A percentile compares a stretch with the other conserved stretches of the same genome.
Evolutionary conservation across 805 yeast species (phyloP).

Genomic region (Candida lessepsii): DNA sequence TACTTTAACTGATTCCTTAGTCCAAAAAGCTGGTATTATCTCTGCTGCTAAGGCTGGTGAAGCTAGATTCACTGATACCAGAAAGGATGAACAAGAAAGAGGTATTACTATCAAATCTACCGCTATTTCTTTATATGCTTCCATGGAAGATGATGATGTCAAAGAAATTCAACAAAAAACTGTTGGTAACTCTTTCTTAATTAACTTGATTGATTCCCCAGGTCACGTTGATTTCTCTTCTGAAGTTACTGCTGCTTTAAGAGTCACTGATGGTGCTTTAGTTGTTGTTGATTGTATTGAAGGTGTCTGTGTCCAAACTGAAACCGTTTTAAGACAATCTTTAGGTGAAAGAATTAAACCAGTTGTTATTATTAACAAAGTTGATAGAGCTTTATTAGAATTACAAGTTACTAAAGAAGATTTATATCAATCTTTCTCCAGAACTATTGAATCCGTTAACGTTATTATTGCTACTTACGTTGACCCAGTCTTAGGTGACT

Average conservation of each 20-base stretch:
- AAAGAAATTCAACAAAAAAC: constrained; percentile 91
- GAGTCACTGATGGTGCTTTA: constrained; percentile 99
- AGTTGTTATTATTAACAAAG: constrained; percentile 97
- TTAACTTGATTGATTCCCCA: constrained; percentile 98
- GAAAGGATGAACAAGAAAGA: constrained; percentile 99
- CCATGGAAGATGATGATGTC: constrained; percentile 80
- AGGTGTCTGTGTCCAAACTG: constrained; percentile 99
- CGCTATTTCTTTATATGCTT: constrained; percentile 93
- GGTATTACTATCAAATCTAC: constrained; percentile 99
- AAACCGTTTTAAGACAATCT: constrained; percentile 98
- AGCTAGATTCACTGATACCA: constrained; percentile 99
- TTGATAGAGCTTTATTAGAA: constrained; percentile 98
- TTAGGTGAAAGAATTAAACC: constrained; percentile 99
- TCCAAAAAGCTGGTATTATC: constrained; percentile 98
- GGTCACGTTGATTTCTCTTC: constrained; percentile 99
- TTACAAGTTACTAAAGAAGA: constrained; percentile 99
- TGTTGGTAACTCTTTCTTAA: constrained; percentile 90
- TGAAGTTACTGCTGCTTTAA: constrained; percentile 99
- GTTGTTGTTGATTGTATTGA: constrained; percentile 99
- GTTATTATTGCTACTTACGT: constrained; percentile 95
- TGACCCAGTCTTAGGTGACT: constrained; percentile 89
- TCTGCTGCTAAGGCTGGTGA: constrained; percentile 99
- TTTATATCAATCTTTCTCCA: constrained; percentile 94
- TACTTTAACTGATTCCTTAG: constrained; percentile 98
- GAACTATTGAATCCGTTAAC: constrained; percentile 99